phyloP scores from a whole-genome alignment of 768 basidiomycete species.

The Mycena vulgaris region DNA sequence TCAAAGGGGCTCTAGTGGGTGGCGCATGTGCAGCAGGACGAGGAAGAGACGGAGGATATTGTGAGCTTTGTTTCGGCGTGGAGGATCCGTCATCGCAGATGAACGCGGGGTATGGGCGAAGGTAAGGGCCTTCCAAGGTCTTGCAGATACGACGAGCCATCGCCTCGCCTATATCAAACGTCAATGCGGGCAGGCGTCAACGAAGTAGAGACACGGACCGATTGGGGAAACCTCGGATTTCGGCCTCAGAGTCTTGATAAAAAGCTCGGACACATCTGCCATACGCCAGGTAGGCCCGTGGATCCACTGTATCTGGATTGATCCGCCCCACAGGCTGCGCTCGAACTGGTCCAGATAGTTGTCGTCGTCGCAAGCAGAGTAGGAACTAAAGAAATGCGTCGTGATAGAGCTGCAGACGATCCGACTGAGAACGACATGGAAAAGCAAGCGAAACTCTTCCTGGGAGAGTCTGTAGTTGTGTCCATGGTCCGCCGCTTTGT shows the following conservation, averaged over 20 bases:
- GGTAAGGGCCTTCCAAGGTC: background rate
- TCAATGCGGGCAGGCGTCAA: background rate
- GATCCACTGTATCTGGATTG: background rate
- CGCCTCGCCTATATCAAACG: background rate
- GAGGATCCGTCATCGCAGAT: background rate
- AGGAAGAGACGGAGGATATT: no score
- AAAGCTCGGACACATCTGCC: background rate
- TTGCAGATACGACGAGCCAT: background rate
- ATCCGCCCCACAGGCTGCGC: background rate
- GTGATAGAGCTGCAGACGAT: background rate
- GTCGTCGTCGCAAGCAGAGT: background rate
- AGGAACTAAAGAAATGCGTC: background rate
- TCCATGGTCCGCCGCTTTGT: background rate
- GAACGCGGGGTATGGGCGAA: background rate
- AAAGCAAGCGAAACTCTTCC: background rate
- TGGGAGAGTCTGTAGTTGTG: background rate
- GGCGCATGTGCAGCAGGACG: no score
- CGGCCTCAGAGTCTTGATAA: background rate
- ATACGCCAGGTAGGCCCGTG: background rate
- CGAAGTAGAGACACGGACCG: background rate
- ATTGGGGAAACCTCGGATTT: background rate
- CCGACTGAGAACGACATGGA: background rate
- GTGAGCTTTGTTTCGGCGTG: background rate
- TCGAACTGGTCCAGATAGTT: background rate
- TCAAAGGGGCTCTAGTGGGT: background rate